Evolutionary conservation across 306 rosid species (phyloP).

Genomic region (Cicer pinnatifidum): DNA sequence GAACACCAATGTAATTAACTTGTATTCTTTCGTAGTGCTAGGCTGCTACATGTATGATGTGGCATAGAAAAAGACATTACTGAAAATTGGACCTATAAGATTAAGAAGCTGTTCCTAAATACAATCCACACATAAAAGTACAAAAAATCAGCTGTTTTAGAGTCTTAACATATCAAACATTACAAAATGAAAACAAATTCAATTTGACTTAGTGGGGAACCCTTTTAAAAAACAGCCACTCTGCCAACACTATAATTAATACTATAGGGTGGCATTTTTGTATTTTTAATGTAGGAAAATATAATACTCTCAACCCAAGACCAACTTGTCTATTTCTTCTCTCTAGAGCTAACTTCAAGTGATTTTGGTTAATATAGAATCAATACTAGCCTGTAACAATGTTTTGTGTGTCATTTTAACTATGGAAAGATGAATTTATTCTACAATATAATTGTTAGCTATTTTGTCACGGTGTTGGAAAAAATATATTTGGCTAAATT

Average conservation of each 20-base stretch:
- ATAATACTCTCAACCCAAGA: not conserved
- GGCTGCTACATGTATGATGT: conserved; percentile 1
- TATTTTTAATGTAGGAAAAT: conserved; percentile 29
- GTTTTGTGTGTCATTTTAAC: conserved; percentile 21
- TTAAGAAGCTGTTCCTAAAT: conserved; percentile 31
- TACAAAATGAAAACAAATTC: conserved; percentile 18
- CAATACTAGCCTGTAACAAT: conserved; percentile 42
- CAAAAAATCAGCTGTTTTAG: conserved; percentile 28
- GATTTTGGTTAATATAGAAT: conserved; percentile 28
- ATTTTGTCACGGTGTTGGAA: conserved; percentile 1
- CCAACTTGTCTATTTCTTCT: conserved; percentile 32
- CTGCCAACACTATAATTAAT: conserved; percentile 24
- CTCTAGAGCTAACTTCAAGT: conserved; percentile 33
- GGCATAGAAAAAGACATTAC: conserved; percentile 14
- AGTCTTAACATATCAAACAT: conserved; percentile 9
- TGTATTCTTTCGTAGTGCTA: not conserved
- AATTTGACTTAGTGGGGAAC: conserved; percentile 30
- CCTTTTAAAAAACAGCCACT: conserved; percentile 14
- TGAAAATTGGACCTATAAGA: conserved; percentile 13
- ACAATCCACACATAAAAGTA: conserved; percentile 5
- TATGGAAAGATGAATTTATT: not conserved
- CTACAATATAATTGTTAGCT: not conserved
- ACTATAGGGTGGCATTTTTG: not conserved
- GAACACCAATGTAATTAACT: not conserved
- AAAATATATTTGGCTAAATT: not conserved